Evolutionary conservation across 2,329 filamentous ascomycete species (phyloP).

Genomic region (Fusarium pseudonygamai): DNA sequence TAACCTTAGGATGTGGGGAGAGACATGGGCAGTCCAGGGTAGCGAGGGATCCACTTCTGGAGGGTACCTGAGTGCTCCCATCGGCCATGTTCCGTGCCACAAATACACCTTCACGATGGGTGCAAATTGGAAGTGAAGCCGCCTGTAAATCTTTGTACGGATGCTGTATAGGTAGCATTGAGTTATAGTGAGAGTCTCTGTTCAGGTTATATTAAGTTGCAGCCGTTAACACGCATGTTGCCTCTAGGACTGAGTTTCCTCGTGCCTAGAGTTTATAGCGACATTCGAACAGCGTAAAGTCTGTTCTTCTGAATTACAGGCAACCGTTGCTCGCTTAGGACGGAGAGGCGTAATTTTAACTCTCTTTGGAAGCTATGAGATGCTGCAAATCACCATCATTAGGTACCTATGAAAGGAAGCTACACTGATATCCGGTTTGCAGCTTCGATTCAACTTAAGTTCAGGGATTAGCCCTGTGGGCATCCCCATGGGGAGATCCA

Average conservation of each 20-base stretch:
- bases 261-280: background rate
- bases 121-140: background rate
- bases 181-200: background rate
- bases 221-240: background rate
- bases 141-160: background rate
- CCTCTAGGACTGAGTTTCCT: no score
- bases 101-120: conserved; percentile 1
- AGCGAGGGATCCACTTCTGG: background rate
- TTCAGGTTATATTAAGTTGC: background rate
- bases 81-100: conserved; percentile 24
- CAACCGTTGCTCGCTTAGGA: background rate
- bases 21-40: background rate
- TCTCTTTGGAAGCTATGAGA: background rate
- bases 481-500: conserved; percentile 7
- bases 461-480: conserved; percentile 10
- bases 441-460: background rate
- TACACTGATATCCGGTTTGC: background rate
- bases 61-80: background rate
- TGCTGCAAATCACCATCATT: background rate
- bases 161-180: background rate
- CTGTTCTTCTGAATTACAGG: background rate
- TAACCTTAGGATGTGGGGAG: conserved; percentile 16
- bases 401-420: background rate
- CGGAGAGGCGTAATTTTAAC: background rate
- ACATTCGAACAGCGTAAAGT: background rate